These are phyloP conservation scores for Vitis hybrid DNA, from an alignment of 177 flowering plant species.

Conservation along the genomic window DNA sequence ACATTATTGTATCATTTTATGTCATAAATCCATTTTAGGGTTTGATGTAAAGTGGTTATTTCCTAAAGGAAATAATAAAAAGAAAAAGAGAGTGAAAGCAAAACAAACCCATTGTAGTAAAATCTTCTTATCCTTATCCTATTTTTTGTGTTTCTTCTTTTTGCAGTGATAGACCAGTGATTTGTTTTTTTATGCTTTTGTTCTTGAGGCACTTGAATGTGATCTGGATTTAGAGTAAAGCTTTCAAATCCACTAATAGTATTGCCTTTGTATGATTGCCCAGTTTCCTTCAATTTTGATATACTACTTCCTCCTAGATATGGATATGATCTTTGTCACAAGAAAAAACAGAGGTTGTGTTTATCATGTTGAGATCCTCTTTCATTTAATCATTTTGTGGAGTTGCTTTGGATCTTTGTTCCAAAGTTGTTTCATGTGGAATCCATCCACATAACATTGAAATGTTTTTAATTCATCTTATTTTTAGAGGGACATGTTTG, in stretches of 20 bases:
- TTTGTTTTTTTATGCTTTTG: not conserved
- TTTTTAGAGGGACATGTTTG: too few relatives aligned
- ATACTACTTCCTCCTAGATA: not conserved
- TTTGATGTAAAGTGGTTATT: constrained; percentile 13
- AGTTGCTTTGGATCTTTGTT: too few relatives aligned
- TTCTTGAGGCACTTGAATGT: not conserved
- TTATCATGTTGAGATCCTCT: not conserved
- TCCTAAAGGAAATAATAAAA: not conserved
- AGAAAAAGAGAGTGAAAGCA: not conserved
- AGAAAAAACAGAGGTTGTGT: not conserved
- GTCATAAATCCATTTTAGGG: constrained; percentile 14
- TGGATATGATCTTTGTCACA: not conserved
- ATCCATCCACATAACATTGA: too few relatives aligned
- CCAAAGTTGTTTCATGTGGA: too few relatives aligned
- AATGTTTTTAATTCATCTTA: too few relatives aligned
- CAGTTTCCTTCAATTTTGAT: not conserved
- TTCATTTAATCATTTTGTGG: not conserved
- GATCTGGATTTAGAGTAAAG: not conserved
- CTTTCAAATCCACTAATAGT: not conserved
- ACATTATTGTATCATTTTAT: constrained; percentile 11
- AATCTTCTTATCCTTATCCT: not conserved
- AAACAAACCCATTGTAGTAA: constrained; percentile 1
- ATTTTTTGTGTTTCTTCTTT: not conserved
- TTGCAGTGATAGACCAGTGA: constrained; percentile 2
- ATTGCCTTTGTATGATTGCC: not conserved